phyloP scores from a whole-genome alignment of 2,329 filamentous ascomycete genomes.

The Harringtonia lauricola region DNA sequence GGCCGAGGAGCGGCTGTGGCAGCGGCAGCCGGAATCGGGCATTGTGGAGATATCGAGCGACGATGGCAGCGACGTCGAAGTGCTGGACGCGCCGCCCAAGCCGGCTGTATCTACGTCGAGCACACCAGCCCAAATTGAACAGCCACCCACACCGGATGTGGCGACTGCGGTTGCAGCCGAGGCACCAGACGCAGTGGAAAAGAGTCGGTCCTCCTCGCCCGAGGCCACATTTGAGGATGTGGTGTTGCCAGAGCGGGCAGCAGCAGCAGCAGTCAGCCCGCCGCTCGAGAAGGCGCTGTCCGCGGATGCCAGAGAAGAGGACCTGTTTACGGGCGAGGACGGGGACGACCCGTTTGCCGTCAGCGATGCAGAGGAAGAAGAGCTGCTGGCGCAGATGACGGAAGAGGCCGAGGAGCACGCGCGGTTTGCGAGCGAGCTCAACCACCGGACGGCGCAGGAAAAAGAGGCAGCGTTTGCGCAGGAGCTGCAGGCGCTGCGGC shows the following conservation, averaged over 20 bases:
- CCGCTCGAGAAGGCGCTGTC: background rate
- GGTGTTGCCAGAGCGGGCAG: background rate
- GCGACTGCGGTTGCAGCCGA: background rate
- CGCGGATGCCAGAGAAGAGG: constrained; percentile 12
- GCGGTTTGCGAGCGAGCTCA: constrained; percentile 79
- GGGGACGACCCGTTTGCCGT: constrained; percentile 52
- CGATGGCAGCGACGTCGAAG: constrained; percentile 44
- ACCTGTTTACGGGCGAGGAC: constrained; percentile 11
- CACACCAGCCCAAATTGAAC: background rate
- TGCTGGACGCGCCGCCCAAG: constrained; percentile 35
- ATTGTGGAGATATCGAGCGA: constrained; percentile 55
- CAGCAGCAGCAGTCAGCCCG: background rate
- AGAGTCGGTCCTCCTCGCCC: constrained; percentile 6
- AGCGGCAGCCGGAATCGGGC: constrained; percentile 26
- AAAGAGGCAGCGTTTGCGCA: constrained; percentile 73
- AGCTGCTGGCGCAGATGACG: constrained; percentile 75
- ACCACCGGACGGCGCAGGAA: constrained; percentile 58
- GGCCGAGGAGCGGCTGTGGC: constrained; percentile 40
- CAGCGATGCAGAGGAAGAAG: constrained; percentile 86
- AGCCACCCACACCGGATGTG: background rate
- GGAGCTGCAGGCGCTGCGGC: constrained; percentile 76
- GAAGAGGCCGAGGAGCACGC: constrained; percentile 90
- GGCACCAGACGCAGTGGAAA: background rate
- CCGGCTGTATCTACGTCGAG: no score
- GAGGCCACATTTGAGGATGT: constrained; percentile 28